phyloP scores from a whole-genome alignment of 2,329 filamentous ascomycete species.

The Colletotrichum godetiae region DNA sequence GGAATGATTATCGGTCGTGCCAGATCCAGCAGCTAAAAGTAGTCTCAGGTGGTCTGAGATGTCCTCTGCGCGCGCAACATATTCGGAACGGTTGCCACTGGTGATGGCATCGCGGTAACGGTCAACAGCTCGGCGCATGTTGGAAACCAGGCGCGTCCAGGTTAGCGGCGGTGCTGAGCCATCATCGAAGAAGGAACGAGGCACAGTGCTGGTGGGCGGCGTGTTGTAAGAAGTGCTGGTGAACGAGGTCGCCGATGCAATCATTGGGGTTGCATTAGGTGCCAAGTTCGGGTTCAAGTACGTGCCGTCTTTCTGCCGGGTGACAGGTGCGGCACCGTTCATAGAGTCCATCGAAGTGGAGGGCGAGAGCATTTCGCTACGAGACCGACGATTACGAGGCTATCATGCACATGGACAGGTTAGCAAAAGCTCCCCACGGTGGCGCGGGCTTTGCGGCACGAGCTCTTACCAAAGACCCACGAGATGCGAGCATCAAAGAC shows the following conservation, averaged over 20 bases:
- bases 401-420: conserved; percentile 41
- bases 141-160: conserved; percentile 90
- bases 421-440: background rate
- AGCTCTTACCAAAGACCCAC: conserved; percentile 72
- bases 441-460: background rate
- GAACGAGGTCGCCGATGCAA: conserved; percentile 71
- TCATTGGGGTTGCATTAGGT: conserved; percentile 58
- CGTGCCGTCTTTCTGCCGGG: conserved; percentile 67
- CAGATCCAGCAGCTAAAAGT: conserved; percentile 93
- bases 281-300: conserved; percentile 53
- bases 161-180: conserved; percentile 82
- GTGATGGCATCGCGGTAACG: conserved; percentile 91
- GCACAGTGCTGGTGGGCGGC: conserved; percentile 70
- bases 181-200: conserved; percentile 91
- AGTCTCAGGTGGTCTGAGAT: conserved; percentile 96
- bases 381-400: conserved; percentile 74
- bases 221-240: conserved; percentile 68
- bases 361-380: conserved; percentile 80
- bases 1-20: conserved; percentile 98
- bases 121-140: conserved; percentile 92
- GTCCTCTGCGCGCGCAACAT: conserved; percentile 94
- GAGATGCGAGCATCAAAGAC: conserved; percentile 73
- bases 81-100: conserved; percentile 85
- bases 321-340: conserved; percentile 73
- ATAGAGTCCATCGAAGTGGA: conserved; percentile 94